Evolutionary conservation across 345 rosid species (phyloP).

Genomic region (Murraya paniculata): DNA sequence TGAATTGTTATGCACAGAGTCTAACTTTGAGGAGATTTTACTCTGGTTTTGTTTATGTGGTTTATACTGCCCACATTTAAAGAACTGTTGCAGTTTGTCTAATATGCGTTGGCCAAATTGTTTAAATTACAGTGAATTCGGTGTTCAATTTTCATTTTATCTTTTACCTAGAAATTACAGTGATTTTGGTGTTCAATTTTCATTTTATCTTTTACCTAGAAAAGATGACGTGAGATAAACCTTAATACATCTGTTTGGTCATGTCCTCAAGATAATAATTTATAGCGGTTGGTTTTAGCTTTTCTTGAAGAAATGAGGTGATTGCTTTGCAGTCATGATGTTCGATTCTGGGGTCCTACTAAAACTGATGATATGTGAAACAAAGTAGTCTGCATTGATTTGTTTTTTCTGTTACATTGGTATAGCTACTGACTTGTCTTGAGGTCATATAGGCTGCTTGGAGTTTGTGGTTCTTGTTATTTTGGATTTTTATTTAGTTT

Average conservation of each 20-base stretch:
- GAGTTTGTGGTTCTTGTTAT: background rate
- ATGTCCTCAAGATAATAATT: background rate
- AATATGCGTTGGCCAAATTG: background rate
- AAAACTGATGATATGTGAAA: background rate
- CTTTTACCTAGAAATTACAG: background rate
- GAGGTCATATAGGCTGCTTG: background rate
- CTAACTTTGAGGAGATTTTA: background rate
- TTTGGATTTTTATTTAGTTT: constrained; percentile 1
- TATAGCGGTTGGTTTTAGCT: background rate
- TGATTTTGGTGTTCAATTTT: background rate
- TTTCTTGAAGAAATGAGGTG: background rate
- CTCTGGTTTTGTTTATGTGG: background rate
- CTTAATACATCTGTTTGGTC: background rate
- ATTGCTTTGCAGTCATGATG: background rate
- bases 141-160: background rate
- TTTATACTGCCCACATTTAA: background rate
- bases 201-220: background rate
- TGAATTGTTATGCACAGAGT: background rate
- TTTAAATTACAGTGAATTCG: background rate
- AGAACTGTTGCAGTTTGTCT: background rate
- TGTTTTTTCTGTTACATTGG: background rate
- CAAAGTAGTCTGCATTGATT: background rate
- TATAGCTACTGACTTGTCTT: background rate
- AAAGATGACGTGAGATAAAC: background rate
- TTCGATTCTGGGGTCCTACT: background rate